A percentile compares a stretch with the other conserved stretches of the same genome.
These are phyloP conservation scores for Cinnamomum chago DNA, from an alignment of 164 flowering plant species.

Conservation along the genomic window DNA sequence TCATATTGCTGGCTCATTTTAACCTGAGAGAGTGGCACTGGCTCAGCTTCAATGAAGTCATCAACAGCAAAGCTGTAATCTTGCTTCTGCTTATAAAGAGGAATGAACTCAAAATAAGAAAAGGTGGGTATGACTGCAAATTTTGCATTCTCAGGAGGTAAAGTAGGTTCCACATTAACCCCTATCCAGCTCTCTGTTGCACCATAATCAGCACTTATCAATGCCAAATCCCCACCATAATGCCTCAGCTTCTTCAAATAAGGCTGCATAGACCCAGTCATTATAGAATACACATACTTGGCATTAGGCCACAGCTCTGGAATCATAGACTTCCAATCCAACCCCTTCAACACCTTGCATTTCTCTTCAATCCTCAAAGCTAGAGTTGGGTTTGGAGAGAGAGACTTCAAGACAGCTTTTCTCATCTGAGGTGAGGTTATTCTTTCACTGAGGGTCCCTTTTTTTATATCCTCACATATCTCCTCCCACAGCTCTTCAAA, in stretches of 20 bases:
- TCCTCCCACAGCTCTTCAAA: slow-evolving; percentile 72
- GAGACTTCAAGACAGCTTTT: slow-evolving; percentile 38
- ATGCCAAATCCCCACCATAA: slow-evolving; percentile 60
- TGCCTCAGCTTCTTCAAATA: slow-evolving; percentile 70
- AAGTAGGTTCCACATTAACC: slow-evolving; percentile 64
- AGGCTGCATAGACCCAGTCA: slow-evolving; percentile 88
- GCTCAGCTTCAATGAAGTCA: slow-evolving; percentile 65
- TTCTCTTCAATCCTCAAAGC: slow-evolving; percentile 36
- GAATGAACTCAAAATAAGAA: slow-evolving; percentile 88
- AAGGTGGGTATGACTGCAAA: slow-evolving; percentile 82
- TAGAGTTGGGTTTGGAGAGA: slow-evolving; percentile 45
- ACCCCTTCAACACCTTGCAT: slow-evolving; percentile 38
- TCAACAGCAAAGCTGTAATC: slow-evolving; percentile 22
- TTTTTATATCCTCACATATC: slow-evolving; percentile 51
- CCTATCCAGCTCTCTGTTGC: slow-evolving; percentile 95
- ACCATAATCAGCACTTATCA: slow-evolving; percentile 91
- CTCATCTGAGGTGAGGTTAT: slow-evolving; percentile 42
- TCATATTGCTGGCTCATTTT: slow-evolving; percentile 76
- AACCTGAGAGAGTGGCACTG: slow-evolving; percentile 66
- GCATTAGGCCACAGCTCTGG: slow-evolving; percentile 77
- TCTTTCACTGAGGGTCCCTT: slow-evolving; percentile 50
- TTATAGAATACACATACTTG: slow-evolving; percentile 71
- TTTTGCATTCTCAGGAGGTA: slow-evolving; percentile 63
- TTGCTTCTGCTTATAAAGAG: slow-evolving; percentile 44
- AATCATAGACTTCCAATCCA: slow-evolving; percentile 53